Evolutionary conservation across 345 rosid genomes (phyloP).

Genomic region (Clarkia xantiana): DNA sequence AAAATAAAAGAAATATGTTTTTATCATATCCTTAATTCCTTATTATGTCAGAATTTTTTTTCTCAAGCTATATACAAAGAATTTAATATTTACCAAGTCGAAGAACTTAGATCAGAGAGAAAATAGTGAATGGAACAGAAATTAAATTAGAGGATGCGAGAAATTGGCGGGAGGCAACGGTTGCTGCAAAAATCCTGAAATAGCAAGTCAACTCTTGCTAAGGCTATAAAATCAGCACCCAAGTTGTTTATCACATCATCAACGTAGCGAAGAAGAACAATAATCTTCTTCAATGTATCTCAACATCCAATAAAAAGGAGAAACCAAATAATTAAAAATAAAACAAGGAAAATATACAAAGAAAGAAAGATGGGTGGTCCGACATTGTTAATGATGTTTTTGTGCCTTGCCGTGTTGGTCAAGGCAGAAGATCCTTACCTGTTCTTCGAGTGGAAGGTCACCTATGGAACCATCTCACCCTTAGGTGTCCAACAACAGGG

Average conservation of each 20-base stretch:
- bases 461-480: conserved; percentile 9
- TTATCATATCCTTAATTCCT: too few relatives aligned
- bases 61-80: too few relatives aligned
- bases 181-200: too few relatives aligned
- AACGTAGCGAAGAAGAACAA: conserved; percentile 1
- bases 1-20: too few relatives aligned
- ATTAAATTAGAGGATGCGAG: too few relatives aligned
- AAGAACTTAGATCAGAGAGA: too few relatives aligned
- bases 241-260: neutral
- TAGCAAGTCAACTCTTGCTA: too few relatives aligned
- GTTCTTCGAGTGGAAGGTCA: conserved; percentile 12
- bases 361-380: conserved; percentile 8
- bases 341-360: neutral
- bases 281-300: conserved; percentile 1
- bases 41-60: too few relatives aligned
- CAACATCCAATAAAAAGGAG: too few relatives aligned
- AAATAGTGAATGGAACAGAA: too few relatives aligned
- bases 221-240: too few relatives aligned
- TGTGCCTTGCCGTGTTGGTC: conserved; percentile 8
- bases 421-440: conserved; percentile 8
- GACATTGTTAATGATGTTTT: conserved; percentile 2
- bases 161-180: too few relatives aligned
- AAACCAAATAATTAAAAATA: neutral
- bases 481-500: conserved; percentile 11
- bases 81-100: neutral